Conservation (phyloP, 805 yeast species). For the Pichia eremophila region DNA sequence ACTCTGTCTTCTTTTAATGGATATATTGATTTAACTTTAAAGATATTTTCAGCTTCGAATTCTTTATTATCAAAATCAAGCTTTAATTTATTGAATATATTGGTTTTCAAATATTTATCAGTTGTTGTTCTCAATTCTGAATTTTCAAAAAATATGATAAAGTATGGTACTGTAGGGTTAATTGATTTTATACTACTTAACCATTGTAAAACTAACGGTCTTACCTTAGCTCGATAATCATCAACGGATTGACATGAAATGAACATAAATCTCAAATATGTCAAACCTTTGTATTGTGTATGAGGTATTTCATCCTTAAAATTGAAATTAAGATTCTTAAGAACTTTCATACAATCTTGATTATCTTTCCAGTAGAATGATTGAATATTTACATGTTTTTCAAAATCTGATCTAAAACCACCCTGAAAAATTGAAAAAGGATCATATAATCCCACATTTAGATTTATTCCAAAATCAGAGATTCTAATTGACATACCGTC, state of each 20-base stretch:
- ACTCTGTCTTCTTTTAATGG: conserved; percentile 28
- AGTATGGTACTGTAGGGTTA: conserved; percentile 45
- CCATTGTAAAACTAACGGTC: conserved; percentile 84
- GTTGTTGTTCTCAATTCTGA: conserved; percentile 15
- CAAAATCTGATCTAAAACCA: conserved; percentile 34
- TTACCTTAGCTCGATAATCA: conserved; percentile 63
- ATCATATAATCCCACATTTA: conserved; percentile 56
- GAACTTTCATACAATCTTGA: conserved; percentile 49
- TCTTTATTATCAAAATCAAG: conserved; percentile 22
- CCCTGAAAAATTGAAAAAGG: conserved; percentile 53
- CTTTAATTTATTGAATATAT: conserved; percentile 23
- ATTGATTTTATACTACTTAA: conserved; percentile 34
- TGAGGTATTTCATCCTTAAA: conserved; percentile 50
- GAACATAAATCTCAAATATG: conserved; percentile 56
- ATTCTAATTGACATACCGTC: not conserved
- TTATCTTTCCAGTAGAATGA: conserved; percentile 62
- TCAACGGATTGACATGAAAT: conserved; percentile 61
- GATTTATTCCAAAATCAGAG: not conserved
- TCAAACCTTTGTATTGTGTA: conserved; percentile 1
- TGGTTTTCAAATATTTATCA: conserved; percentile 23
- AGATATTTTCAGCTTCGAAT: conserved; percentile 26
- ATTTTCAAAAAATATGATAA: conserved; percentile 42
- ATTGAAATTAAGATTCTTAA: conserved; percentile 46
- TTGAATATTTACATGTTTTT: conserved; percentile 42
- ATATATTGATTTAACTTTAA: conserved; percentile 31